Percentiles rank a stretch among this genome's conserved stretches.
Evolutionary conservation across 2,329 filamentous ascomycete species (phyloP).

Genomic region (Ceratocystis colombiana): DNA sequence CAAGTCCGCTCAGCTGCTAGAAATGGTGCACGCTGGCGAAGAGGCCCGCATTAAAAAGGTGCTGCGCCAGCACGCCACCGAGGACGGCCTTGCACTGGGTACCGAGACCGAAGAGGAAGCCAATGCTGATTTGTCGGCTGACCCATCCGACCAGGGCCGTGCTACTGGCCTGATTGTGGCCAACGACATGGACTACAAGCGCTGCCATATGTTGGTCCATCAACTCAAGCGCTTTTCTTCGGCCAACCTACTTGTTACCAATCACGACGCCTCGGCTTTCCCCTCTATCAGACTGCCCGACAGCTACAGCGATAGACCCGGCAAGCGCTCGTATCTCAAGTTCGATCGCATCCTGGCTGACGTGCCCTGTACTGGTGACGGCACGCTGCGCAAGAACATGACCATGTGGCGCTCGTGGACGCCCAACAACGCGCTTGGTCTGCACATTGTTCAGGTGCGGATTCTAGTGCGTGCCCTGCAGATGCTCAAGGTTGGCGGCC

Average conservation of each 20-base stretch:
- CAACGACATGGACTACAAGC: constrained; percentile 94
- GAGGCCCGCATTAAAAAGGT: constrained; percentile 72
- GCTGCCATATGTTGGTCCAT: constrained; percentile 93
- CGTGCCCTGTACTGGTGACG: constrained; percentile 93
- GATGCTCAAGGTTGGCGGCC: constrained; percentile 88
- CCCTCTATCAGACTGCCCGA: constrained; percentile 77
- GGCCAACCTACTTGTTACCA: constrained; percentile 91
- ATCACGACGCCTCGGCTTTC: constrained; percentile 94
- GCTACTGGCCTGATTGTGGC: constrained; percentile 87
- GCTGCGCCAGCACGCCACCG: constrained; percentile 51
- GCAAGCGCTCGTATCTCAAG: constrained; percentile 67
- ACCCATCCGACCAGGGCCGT: constrained; percentile 66
- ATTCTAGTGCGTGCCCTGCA: constrained; percentile 88
- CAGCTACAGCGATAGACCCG: constrained; percentile 44
- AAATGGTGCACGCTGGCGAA: constrained; percentile 87
- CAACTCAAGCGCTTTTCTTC: constrained; percentile 96
- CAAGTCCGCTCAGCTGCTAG: constrained; percentile 89
- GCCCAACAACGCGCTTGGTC: constrained; percentile 73
- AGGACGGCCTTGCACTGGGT: constrained; percentile 47
- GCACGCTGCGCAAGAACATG: constrained; percentile 84
- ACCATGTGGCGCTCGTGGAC: constrained; percentile 94
- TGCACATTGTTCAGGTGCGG: constrained; percentile 76
- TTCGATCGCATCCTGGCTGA: constrained; percentile 95
- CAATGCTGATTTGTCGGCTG: constrained; percentile 46
- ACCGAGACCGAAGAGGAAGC: constrained; percentile 40